Base-by-base conservation (phyloP, 345 rosid species). In the Citrus sinensis region DNA sequence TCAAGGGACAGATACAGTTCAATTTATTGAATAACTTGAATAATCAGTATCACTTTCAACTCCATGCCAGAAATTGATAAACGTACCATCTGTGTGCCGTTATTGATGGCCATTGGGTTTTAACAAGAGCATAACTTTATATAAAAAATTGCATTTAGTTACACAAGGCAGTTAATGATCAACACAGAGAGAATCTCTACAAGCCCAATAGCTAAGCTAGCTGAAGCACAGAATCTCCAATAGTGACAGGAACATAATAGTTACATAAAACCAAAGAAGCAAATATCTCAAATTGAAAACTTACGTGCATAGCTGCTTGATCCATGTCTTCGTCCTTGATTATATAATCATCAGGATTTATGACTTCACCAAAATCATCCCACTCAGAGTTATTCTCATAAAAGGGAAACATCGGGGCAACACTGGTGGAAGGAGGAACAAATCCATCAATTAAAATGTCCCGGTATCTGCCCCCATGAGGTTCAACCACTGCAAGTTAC, bases 321-420 rank as follows among this genome's bases (percentile, higher is more conserved):
- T 93, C 90, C 91, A 94, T 91, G 86, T 87, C 95, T 74, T 88
- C 95, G 80, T 96, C 99, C 82, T 96, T 92, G 62, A 88, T 86
- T 79, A 92, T 88, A 51, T 96, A 96, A 84, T 96, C 97, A 85
- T 96, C 98, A 56, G 99, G 98, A 84, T 94, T 96, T 76, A 96
- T 89, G 70, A 96, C 89, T 86, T 96, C 99, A 32, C 99, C 99
- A 88, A 91, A 96, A 81, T 96, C 99, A 83, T 92, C 95, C 99
- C 99, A 96, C 74, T 94, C 99, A 71, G 85, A 73, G 76, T 88
- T 81, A 82, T 85, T 90, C 73, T 94, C 97, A 85, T 85, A 96
- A 83, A 86, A 91, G 55, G 99, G 99, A 82, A 92, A 96, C 97
- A 96, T 94, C 46, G 99, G 99, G 29, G 98, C 93, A 85, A 86